Conservation (phyloP, 352 stramenopile genomes). For the Pythium pyrilobum region DNA sequence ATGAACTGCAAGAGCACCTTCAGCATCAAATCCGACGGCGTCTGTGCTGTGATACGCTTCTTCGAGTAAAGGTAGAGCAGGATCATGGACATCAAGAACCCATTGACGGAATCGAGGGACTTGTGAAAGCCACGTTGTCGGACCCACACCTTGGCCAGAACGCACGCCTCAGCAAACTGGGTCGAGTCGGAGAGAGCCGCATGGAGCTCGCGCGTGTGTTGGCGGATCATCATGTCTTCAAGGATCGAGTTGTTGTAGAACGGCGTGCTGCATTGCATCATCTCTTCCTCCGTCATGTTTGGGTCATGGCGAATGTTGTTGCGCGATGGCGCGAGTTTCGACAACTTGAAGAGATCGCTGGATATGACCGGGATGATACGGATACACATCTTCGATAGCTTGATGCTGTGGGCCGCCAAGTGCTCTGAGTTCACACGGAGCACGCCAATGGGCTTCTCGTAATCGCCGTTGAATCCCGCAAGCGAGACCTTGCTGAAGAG, state of each 20-base stretch:
- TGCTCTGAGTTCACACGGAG: conserved; percentile 40
- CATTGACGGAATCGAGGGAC: conserved; percentile 71
- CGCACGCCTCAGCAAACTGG: conserved; percentile 70
- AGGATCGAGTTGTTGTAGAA: conserved; percentile 90
- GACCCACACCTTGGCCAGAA: conserved; percentile 87
- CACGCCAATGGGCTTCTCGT: conserved; percentile 69
- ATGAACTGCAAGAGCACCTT: conserved; percentile 84
- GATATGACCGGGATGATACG: conserved; percentile 70
- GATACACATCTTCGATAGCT: conserved; percentile 48
- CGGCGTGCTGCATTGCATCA: conserved; percentile 66
- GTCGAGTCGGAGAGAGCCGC: conserved; percentile 49
- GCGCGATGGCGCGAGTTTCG: conserved; percentile 67
- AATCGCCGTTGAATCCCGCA: conserved; percentile 68
- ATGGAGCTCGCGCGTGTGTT: conserved; percentile 82
- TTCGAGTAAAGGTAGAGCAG: conserved; percentile 78
- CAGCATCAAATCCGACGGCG: conserved; percentile 79
- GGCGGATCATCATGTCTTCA: conserved; percentile 86
- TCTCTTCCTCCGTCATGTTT: conserved; percentile 65
- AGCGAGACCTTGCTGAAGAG: conserved; percentile 55
- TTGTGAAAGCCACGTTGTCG: conserved; percentile 78
- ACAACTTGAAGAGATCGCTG: conserved; percentile 68
- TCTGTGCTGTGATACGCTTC: conserved; percentile 65
- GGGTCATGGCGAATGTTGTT: conserved; percentile 85
- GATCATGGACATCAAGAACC: conserved; percentile 80
- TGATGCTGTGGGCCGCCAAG: conserved; percentile 40